These are phyloP conservation scores for Nephelium lappaceum DNA, from an alignment of 345 rosid species.

Conservation along the genomic window DNA sequence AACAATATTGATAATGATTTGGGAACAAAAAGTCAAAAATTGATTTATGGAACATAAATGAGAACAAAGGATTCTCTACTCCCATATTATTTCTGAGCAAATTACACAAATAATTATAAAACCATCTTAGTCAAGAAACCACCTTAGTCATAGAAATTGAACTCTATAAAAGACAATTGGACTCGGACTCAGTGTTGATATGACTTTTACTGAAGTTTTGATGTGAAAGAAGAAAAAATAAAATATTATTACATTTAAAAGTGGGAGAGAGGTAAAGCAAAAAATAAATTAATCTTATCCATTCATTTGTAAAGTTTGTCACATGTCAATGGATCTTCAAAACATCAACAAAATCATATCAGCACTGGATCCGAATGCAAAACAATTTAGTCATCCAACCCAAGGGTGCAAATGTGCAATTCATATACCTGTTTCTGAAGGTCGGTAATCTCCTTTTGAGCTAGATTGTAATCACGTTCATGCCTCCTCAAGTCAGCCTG, in stretches of 20 bases:
- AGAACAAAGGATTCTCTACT: neutral
- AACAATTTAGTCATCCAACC: neutral
- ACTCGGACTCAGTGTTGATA: too few relatives aligned
- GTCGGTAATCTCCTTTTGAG: slow-evolving; percentile 81
- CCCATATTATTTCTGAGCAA: neutral
- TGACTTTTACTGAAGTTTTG: too few relatives aligned
- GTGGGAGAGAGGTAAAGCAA: too few relatives aligned
- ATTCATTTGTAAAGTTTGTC: too few relatives aligned
- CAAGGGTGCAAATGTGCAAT: neutral
- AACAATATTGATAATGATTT: neutral
- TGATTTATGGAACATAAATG: neutral
- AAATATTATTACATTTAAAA: too few relatives aligned
- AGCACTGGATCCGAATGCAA: too few relatives aligned
- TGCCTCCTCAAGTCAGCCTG: slow-evolving; percentile 81
- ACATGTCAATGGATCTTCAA: too few relatives aligned
- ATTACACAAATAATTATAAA: neutral
- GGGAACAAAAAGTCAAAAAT: neutral
- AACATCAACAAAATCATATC: too few relatives aligned
- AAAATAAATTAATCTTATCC: too few relatives aligned
- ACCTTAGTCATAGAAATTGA: neutral
- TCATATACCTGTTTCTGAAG: slow-evolving; percentile 78
- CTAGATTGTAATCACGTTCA: slow-evolving; percentile 68
- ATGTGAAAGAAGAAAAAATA: too few relatives aligned
- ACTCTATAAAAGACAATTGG: neutral
- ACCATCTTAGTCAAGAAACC: neutral